Percentiles rank a stretch among this genome's conserved stretches.
These are phyloP conservation scores for Trypanosoma avium DNA, from an alignment of 208 protist genomes.

Conservation along the genomic window DNA sequence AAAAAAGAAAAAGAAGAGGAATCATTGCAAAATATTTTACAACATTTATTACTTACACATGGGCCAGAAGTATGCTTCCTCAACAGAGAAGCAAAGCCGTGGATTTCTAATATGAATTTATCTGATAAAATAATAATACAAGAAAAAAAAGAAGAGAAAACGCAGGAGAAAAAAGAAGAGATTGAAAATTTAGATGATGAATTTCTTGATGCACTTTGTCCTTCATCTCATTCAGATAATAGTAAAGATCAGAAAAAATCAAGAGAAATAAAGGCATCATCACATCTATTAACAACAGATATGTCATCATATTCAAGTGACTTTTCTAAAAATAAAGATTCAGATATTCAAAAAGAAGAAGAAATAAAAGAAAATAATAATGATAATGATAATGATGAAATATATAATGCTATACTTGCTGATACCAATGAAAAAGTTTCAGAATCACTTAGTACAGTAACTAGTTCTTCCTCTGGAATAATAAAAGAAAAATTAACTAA, in stretches of 20 bases:
- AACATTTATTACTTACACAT: constrained; percentile 3
- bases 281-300: background rate
- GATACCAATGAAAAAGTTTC: background rate
- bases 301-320: background rate
- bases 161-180: background rate
- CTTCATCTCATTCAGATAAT: background rate
- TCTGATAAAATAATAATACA: background rate
- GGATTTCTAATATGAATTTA: background rate
- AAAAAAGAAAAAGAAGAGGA: too few species aligned
- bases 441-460: background rate
- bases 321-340: background rate
- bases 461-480: background rate
- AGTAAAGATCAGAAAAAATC: background rate
- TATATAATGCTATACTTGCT: background rate
- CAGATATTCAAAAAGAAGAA: background rate
- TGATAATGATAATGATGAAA: background rate
- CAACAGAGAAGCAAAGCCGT: background rate
- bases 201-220: background rate
- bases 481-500: too few species aligned
- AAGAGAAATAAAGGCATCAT: too few species aligned
- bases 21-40: too few species aligned
- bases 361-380: background rate
- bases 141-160: background rate
- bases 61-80: constrained; percentile 17
- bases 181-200: too few species aligned